A percentile compares a stretch with the other conserved stretches of the same genome.
phyloP scores from a whole-genome alignment of 73 alveolate species.

The Durusdinium trenchii region DNA sequence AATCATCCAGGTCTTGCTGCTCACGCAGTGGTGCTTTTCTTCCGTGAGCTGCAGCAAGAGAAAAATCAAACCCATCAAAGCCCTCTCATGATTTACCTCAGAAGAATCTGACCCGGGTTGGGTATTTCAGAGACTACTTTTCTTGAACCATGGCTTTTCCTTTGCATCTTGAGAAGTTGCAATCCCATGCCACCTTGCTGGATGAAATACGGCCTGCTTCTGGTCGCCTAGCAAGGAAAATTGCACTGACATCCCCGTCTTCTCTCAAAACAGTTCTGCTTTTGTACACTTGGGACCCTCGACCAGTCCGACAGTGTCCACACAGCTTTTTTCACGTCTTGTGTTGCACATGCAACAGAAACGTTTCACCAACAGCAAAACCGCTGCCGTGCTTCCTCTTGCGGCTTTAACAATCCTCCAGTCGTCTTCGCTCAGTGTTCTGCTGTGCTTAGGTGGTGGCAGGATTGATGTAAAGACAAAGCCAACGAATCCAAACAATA shows the following conservation, averaged over 20 bases:
- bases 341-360: too few relatives aligned
- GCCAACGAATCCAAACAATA: constrained; percentile 81
- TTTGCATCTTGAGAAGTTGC: background rate
- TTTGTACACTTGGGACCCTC: background rate
- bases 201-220: constrained; percentile 6
- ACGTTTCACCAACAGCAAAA: background rate
- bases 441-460: background rate
- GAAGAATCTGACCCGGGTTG: too few relatives aligned
- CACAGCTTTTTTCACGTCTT: too few relatives aligned
- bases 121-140: too few relatives aligned
- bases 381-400: background rate
- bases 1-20: constrained; percentile 93
- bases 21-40: constrained; percentile 60
- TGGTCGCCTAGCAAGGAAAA: constrained; percentile 2
- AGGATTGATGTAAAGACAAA: constrained; percentile 29
- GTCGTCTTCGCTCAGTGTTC: background rate
- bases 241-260: background rate
- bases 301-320: background rate
- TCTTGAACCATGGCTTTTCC: too few relatives aligned
- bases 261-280: background rate
- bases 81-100: too few relatives aligned
- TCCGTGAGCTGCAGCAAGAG: constrained; percentile 39
- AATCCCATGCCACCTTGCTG: background rate
- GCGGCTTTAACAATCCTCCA: background rate
- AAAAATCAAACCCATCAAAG: background rate